Percentiles rank a stretch among this genome's conserved stretches.
Conservation (phyloP, 345 rosid species). For the Arabis alpina region DNA sequence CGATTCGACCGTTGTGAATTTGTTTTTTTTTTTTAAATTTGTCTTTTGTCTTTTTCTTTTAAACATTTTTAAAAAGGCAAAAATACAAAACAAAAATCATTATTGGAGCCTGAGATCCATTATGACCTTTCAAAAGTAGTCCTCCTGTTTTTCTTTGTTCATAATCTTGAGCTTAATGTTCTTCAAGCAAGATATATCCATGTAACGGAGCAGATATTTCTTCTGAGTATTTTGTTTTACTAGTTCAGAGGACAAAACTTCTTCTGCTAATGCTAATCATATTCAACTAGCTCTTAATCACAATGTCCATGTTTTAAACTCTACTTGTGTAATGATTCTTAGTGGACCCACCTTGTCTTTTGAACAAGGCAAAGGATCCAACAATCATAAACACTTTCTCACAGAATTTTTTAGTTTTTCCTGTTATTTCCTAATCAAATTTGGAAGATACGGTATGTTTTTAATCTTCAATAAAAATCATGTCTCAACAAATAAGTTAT, state of each 20-base stretch:
- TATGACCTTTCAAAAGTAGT: no score
- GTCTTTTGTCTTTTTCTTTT: no score
- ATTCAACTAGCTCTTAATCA: slow-evolving; percentile 24
- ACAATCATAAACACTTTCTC: not conserved
- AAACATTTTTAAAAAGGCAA: no score
- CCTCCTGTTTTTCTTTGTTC: no score
- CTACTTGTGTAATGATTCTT: not conserved
- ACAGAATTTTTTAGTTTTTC: not conserved
- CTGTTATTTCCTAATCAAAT: not conserved
- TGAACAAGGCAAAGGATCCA: not conserved
- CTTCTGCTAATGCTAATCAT: no score
- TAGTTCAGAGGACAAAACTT: no score
- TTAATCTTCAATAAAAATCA: not conserved
- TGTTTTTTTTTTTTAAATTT: not conserved
- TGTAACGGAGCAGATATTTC: no score
- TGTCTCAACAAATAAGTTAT: not conserved
- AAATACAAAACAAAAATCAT: no score
- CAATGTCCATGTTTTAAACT: slow-evolving; percentile 29
- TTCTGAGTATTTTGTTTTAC: no score
- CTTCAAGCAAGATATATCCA: no score
- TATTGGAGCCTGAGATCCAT: no score
- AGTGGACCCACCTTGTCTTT: slow-evolving; percentile 7
- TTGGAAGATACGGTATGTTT: not conserved
- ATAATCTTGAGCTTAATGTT: no score
- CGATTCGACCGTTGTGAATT: slow-evolving; percentile 36